Conservation (phyloP, 2,329 filamentous ascomycete species). For the Pseudogymnoascus pannorum region DNA sequence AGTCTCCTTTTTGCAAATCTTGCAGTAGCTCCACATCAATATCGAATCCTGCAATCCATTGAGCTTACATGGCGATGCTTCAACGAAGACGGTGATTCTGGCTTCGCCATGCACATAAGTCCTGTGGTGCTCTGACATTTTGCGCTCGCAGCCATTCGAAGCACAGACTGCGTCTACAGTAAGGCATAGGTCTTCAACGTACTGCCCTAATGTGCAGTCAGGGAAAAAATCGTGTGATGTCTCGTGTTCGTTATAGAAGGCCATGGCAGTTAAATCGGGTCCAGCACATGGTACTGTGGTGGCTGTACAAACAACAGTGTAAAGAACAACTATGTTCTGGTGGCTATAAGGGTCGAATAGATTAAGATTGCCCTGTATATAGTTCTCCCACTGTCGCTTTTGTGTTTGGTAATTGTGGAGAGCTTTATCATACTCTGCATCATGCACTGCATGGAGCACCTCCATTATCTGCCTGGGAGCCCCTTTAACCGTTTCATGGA, state of each 20-base stretch:
- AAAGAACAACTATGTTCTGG: slow-evolving; percentile 91
- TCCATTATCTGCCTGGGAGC: slow-evolving; percentile 85
- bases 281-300: slow-evolving; percentile 91
- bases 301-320: slow-evolving; percentile 86
- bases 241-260: slow-evolving; percentile 88
- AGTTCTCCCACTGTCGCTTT: slow-evolving; percentile 92
- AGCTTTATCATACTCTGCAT: slow-evolving; percentile 94
- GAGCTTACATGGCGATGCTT: slow-evolving; percentile 62
- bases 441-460: slow-evolving; percentile 87
- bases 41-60: slow-evolving; percentile 66
- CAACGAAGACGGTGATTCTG: slow-evolving; percentile 84
- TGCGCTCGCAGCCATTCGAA: slow-evolving; percentile 77
- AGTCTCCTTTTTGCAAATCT: slow-evolving; percentile 83
- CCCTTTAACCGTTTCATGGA: slow-evolving; percentile 72
- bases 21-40: slow-evolving; percentile 96
- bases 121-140: slow-evolving; percentile 86
- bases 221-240: slow-evolving; percentile 60
- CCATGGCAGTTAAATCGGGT: slow-evolving; percentile 80
- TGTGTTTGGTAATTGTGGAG: slow-evolving; percentile 90
- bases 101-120: slow-evolving; percentile 97
- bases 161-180: slow-evolving; percentile 70
- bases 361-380: slow-evolving; percentile 78
- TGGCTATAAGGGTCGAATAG: slow-evolving; percentile 93
- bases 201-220: slow-evolving; percentile 90
- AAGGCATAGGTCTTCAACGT: slow-evolving; percentile 82